Conservation (phyloP, 2,329 filamentous ascomycete species). For the Chaetomium sp. region DNA sequence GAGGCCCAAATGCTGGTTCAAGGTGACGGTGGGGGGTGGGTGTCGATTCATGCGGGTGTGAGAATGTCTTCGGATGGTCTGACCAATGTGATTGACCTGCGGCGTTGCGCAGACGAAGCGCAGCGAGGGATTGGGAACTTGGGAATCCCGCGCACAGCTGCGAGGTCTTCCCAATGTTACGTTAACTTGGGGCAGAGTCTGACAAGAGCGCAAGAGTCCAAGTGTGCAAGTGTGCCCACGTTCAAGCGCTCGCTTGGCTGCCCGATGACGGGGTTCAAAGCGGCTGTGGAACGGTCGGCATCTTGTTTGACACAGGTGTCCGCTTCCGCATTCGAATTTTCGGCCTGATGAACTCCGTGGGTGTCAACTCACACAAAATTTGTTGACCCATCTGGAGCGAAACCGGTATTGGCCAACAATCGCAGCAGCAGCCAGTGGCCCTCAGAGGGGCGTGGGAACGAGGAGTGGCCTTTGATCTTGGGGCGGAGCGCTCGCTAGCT, state of each 20-base stretch:
- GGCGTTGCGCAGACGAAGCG: constrained; percentile 2
- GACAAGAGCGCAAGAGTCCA: not conserved
- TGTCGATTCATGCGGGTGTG: too few species aligned
- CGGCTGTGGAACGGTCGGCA: not conserved
- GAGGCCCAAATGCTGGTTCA: too few species aligned
- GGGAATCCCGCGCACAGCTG: constrained; percentile 1
- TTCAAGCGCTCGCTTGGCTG: not conserved
- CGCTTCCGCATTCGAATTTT: too few species aligned
- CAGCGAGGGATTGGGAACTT: not conserved
- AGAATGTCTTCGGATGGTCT: not conserved
- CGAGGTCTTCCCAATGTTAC: constrained; percentile 7
- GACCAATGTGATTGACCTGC: constrained; percentile 8
- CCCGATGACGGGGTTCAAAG: not conserved
- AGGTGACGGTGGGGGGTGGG: too few species aligned
- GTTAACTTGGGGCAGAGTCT: constrained; percentile 10
- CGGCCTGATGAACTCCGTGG: too few species aligned
- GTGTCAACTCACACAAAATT: too few species aligned
- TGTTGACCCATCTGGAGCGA: too few species aligned
- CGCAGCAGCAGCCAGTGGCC: too few species aligned
- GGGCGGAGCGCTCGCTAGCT: too few species aligned
- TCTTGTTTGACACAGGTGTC: not conserved
- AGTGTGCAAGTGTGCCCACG: not conserved
- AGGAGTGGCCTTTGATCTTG: too few species aligned
- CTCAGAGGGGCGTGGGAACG: too few species aligned
- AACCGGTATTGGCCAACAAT: too few species aligned